Base-by-base conservation (phyloP, 768 basidiomycete species). In the Termitomyces sp. region DNA sequence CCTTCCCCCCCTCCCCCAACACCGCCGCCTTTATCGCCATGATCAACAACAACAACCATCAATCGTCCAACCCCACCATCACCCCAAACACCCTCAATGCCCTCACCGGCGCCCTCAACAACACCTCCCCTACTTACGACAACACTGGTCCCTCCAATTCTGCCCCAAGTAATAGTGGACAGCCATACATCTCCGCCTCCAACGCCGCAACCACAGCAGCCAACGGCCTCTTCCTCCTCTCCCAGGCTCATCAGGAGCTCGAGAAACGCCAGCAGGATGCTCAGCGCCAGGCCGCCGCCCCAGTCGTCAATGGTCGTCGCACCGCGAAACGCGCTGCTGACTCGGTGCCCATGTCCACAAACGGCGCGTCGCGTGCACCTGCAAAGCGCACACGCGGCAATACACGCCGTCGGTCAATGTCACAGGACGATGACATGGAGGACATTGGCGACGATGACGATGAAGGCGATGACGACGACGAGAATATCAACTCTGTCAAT, bases 261-360 rank as follows among this genome's bases (percentile, higher is more conserved):
- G 92, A 91, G 39, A 96, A 95, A 76, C 86, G 93, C n/a, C 94
- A 96, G 72, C 94, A 96, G 72, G 90, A 93, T 70, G 87, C 88
- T 0, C 86, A 89, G 68, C 82, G 86, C 63, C 63, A 64, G 49
- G 82, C 85, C 36, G 55, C 66, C 22, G 67, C 70, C 3, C 62
- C 70, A 31, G 68, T 71, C 47, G 67, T 75, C 24, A 68, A 65
- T 20, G 73, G 71, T 54, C 84, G 83, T 66, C 84, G 89, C 45
- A 81, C 82, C 2, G 77, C 83, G 8, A 93, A 93, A 73, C 85
- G 91, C 67, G 92, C 90, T 72, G 79, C 85, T 58, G 73, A 79
- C 68, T 47, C 75, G 58, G 62, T 74, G 3, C 66, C 76, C 0
- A 65, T 70, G 2, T 47, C 72, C 5, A 65, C 72, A 68, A 63